A percentile compares a stretch with the other conserved stretches of the same genome.
Evolutionary conservation across 2,329 filamentous ascomycete genomes (phyloP).

Genomic region (Sclerotinia nivalis): DNA sequence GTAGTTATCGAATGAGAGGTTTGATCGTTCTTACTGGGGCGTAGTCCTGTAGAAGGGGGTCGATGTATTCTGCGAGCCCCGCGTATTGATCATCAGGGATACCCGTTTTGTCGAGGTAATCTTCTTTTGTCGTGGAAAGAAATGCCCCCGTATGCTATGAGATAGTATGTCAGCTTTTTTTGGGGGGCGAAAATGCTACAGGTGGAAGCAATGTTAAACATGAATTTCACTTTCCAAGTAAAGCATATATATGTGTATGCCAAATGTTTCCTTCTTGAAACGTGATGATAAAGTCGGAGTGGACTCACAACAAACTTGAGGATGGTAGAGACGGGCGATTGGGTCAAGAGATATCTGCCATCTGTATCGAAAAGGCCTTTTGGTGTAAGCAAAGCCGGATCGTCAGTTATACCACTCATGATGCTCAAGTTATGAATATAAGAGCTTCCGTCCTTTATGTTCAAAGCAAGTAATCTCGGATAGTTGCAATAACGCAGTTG

Average conservation of each 20-base stretch:
- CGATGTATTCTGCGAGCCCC: not conserved
- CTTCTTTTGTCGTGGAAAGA: not conserved
- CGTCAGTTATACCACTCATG: not conserved
- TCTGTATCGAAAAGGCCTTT: not conserved
- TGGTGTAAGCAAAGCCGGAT: not conserved
- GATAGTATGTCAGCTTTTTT: not conserved
- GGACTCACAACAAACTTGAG: not conserved
- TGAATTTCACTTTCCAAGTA: not conserved
- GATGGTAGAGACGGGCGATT: not conserved
- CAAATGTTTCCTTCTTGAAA: not conserved
- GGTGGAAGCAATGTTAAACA: not conserved
- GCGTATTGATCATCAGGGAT: not conserved
- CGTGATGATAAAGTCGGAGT: not conserved
- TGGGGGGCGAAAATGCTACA: not conserved
- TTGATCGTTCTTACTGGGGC: not conserved
- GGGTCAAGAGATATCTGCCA: not conserved
- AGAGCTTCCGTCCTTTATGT: not conserved
- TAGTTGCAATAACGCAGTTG: too few relatives aligned
- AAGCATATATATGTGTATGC: not conserved
- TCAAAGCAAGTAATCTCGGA: not conserved
- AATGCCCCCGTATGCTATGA: not conserved
- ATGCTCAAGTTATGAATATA: not conserved
- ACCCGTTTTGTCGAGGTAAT: not conserved
- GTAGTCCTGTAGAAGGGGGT: not conserved
- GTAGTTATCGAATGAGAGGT: not conserved